Conservation (phyloP, 345 rosid genomes). For the Brassica carinata region DNA sequence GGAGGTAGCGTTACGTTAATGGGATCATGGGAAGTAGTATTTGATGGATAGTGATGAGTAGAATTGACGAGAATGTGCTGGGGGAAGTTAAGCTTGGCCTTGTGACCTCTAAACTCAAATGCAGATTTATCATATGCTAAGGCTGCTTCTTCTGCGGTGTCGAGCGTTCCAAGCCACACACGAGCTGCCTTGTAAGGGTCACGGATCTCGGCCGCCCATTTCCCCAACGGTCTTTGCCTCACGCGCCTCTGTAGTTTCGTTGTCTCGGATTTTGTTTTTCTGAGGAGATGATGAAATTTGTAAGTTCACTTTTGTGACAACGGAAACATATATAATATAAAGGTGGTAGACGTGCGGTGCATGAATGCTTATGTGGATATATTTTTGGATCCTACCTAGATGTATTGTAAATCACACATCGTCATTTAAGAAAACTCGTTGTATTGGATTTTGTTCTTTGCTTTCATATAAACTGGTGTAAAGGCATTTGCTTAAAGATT, state of each 20-base stretch:
- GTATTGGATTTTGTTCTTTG: neutral
- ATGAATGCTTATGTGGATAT: neutral
- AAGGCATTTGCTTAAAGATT: neutral
- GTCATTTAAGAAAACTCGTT: too few species aligned
- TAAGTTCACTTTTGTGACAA: neutral
- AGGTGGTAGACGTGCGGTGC: conserved; percentile 8
- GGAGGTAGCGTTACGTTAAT: conserved; percentile 5
- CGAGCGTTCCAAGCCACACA: conserved; percentile 42
- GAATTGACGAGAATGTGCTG: neutral
- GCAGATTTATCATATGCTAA: conserved; percentile 42
- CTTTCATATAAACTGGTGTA: neutral
- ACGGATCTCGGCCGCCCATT: conserved; percentile 43
- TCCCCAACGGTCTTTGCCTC: conserved; percentile 42
- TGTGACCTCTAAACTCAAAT: conserved; percentile 38
- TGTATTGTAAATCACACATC: too few species aligned
- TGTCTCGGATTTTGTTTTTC: conserved; percentile 18
- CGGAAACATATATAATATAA: neutral
- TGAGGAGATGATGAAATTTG: neutral
- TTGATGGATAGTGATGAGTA: conserved; percentile 14
- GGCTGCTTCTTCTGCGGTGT: conserved; percentile 39
- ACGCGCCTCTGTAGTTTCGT: conserved; percentile 42
- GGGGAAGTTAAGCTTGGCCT: conserved; percentile 30
- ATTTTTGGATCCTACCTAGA: too few species aligned
- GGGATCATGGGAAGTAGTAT: neutral
- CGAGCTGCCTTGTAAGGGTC: conserved; percentile 41